Evolutionary conservation across 345 rosid genomes (phyloP), one percentile per base, ranked within the genome.

Genomic region (Arabidopsis arenosa): DNA sequence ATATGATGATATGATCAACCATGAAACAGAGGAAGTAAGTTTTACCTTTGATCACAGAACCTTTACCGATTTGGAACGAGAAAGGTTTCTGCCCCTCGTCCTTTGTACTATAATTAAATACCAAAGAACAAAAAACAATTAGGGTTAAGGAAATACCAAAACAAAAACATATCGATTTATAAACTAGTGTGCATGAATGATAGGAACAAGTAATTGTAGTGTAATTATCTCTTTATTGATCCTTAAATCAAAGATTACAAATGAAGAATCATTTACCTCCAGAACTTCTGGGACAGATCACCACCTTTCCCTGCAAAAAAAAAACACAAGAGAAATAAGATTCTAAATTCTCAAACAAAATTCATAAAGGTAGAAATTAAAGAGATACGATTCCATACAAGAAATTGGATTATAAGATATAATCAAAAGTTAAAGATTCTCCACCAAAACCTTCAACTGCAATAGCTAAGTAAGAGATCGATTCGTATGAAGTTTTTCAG

Each of bases 31-130:
- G 17, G 6, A 51, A 52, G 13, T 3, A 44, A 33, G 40, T 49
- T 18, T 39, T 72, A 88, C 96, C 97, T 86, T 88, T 93, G 47
- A 93, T 89, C 58, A 93, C 98, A 32, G 82, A 69, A 61, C 97
- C 98, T 77, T 82, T 74, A 68, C 98, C 98, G 59, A 93, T 89
- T 58, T 84, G 84, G 83, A 94, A 94, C 3, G 89, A 56, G 84
- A 94, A 94, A 57, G 97, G 97, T 73, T 84, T 37, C 77, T 90
- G 92, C 11, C 95, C 97, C 18, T 80, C 73, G 72, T 94, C 98
- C 88, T 90, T 94, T 0, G 98, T 94, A 85, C 97, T 94, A 70
- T 26, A 53, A 26, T 48, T 3, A 70, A 11, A 52, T 49, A 75
- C 66, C 55, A 69, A 65, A 72, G 21, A 37, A 1, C 13, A 72